phyloP scores from a whole-genome alignment of 225 moss, liverwort and hornwort species.

The Anthoceros angustus region DNA sequence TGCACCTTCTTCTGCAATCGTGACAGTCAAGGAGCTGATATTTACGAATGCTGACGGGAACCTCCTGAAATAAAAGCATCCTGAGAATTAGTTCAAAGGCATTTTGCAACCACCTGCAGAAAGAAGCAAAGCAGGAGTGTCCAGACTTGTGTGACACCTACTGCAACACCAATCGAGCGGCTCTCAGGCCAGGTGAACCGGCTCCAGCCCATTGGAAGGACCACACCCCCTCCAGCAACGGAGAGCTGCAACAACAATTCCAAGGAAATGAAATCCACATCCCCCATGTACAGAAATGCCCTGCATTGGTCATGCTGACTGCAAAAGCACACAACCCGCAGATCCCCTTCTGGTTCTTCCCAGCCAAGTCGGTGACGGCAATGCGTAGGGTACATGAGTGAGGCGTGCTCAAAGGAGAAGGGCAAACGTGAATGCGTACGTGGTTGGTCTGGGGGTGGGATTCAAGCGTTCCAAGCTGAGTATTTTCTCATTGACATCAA shows the following conservation, averaged over 20 bases:
- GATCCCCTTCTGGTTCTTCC: too few relatives aligned
- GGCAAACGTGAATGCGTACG: constrained; percentile 14
- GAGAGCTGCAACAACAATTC: constrained; percentile 36
- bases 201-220: constrained; percentile 70
- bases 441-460: constrained; percentile 35
- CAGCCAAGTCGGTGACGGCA: too few relatives aligned
- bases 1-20: constrained; percentile 42
- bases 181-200: constrained; percentile 47
- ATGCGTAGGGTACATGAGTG: too few relatives aligned
- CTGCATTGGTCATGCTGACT: too few relatives aligned
- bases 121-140: not conserved
- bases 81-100: constrained; percentile 1
- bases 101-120: not conserved
- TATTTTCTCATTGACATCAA: constrained; percentile 32
- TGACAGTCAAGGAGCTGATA: constrained; percentile 50
- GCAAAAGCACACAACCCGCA: too few relatives aligned
- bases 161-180: constrained; percentile 45
- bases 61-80: constrained; percentile 26
- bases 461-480: constrained; percentile 30
- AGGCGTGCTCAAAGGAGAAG: too few relatives aligned
- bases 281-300: too few relatives aligned
- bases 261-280: not conserved
- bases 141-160: constrained; percentile 9
- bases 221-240: constrained; percentile 65
- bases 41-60: constrained; percentile 58